Evolutionary conservation across 2,329 filamentous ascomycete genomes (phyloP).

Genomic region (Penicillium sp.): DNA sequence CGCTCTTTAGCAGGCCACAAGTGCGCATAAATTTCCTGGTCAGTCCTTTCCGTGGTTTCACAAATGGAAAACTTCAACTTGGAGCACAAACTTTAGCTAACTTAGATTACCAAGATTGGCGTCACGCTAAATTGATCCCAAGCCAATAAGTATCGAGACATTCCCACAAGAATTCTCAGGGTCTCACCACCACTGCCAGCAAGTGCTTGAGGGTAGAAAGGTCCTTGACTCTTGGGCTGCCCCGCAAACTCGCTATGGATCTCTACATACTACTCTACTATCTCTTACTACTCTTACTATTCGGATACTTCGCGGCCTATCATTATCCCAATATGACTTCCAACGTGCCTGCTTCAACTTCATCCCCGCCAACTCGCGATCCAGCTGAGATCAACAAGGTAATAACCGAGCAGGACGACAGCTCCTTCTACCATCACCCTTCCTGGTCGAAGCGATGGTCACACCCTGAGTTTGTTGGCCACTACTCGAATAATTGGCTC

Average conservation of each 20-base stretch:
- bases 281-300: neutral
- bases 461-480: neutral
- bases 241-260: neutral
- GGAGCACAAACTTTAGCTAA: neutral
- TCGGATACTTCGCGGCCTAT: slow-evolving; percentile 2
- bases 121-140: neutral
- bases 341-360: neutral
- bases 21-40: no score
- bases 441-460: slow-evolving; percentile 5
- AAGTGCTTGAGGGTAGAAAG: neutral
- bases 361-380: neutral
- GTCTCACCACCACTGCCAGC: neutral
- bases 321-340: slow-evolving; percentile 1
- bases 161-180: neutral
- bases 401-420: neutral
- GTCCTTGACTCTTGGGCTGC: neutral
- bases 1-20: no score
- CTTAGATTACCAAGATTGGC: slow-evolving; percentile 1
- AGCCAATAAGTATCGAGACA: neutral
- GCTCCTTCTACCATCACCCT: slow-evolving; percentile 4
- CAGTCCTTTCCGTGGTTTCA: no score
- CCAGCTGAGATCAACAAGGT: neutral
- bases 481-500: neutral
- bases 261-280: neutral
- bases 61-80: no score